Percentiles rank a stretch among this genome's conserved stretches.
phyloP scores from a whole-genome alignment of 805 yeast genomes.

The Kurtzmaniella fragi region DNA sequence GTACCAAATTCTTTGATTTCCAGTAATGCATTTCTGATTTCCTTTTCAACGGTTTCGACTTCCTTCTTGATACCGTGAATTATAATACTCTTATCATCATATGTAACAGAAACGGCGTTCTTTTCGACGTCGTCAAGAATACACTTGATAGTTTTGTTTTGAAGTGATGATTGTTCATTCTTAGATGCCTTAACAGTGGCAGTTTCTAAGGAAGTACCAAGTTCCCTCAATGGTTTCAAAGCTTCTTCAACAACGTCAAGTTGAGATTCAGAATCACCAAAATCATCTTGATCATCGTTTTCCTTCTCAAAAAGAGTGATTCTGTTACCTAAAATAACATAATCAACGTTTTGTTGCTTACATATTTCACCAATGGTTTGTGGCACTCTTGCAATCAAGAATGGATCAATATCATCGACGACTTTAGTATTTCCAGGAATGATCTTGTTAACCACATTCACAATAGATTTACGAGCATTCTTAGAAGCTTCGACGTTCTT shows the following conservation, averaged over 20 bases:
- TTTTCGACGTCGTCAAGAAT: slow-evolving; percentile 34
- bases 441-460: slow-evolving; percentile 64
- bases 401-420: slow-evolving; percentile 62
- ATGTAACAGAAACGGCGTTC: slow-evolving; percentile 39
- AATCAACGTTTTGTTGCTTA: slow-evolving; percentile 43
- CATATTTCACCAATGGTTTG: slow-evolving; percentile 37
- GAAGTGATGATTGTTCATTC: slow-evolving; percentile 48
- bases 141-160: slow-evolving; percentile 50
- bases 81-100: slow-evolving; percentile 42
- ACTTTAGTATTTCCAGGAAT: slow-evolving; percentile 60
- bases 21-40: slow-evolving; percentile 48
- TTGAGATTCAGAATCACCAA: slow-evolving; percentile 57
- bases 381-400: slow-evolving; percentile 47
- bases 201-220: slow-evolving; percentile 49
- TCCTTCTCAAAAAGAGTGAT: slow-evolving; percentile 50
- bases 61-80: slow-evolving; percentile 68
- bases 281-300: slow-evolving; percentile 51
- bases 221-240: slow-evolving; percentile 53
- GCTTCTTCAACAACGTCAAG: slow-evolving; percentile 51
- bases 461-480: slow-evolving; percentile 65
- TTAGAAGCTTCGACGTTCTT: slow-evolving; percentile 47
- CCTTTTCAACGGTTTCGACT: slow-evolving; percentile 50
- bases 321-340: slow-evolving; percentile 51
- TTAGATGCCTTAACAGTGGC: slow-evolving; percentile 47
- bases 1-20: slow-evolving; percentile 49